A percentile compares a stretch with the other conserved stretches of the same genome.
These are phyloP conservation scores for Erysiphe pulchra DNA, from an alignment of 2,329 filamentous ascomycete species.

Conservation along the genomic window DNA sequence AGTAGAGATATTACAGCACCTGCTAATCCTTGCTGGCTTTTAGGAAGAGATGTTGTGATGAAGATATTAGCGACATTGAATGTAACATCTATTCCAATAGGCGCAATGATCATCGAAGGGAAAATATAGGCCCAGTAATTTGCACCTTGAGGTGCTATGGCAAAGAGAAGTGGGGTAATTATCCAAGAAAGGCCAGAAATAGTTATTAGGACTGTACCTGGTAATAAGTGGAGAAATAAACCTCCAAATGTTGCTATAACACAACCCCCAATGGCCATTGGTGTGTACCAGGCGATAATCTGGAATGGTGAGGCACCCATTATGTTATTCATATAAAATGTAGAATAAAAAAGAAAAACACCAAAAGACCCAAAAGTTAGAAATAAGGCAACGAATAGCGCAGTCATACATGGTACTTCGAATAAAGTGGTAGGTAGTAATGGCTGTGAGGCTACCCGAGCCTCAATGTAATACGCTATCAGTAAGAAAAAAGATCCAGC, in stretches of 20 bases:
- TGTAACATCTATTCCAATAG: constrained; percentile 48
- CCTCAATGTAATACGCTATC: constrained; percentile 42
- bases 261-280: constrained; percentile 41
- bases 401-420: constrained; percentile 38
- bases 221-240: constrained; percentile 26
- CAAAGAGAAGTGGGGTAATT: constrained; percentile 25
- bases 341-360: constrained; percentile 43
- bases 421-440: constrained; percentile 48
- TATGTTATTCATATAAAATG: constrained; percentile 31
- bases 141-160: constrained; percentile 19
- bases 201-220: constrained; percentile 25
- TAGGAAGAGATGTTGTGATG: constrained; percentile 45
- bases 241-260: constrained; percentile 36
- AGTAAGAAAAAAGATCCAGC: constrained; percentile 33
- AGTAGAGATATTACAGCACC: constrained; percentile 46
- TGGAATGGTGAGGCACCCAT: constrained; percentile 27
- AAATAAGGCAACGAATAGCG: constrained; percentile 32
- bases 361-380: constrained; percentile 44
- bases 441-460: constrained; percentile 40
- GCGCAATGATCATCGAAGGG: constrained; percentile 40
- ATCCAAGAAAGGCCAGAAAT: constrained; percentile 26
- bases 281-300: constrained; percentile 34
- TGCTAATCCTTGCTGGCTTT: constrained; percentile 40
- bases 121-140: constrained; percentile 45
- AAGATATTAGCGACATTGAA: constrained; percentile 57